These are phyloP conservation scores for Polytrichum commune DNA, from an alignment of 225 moss, liverwort and hornwort genomes.

Conservation along the genomic window DNA sequence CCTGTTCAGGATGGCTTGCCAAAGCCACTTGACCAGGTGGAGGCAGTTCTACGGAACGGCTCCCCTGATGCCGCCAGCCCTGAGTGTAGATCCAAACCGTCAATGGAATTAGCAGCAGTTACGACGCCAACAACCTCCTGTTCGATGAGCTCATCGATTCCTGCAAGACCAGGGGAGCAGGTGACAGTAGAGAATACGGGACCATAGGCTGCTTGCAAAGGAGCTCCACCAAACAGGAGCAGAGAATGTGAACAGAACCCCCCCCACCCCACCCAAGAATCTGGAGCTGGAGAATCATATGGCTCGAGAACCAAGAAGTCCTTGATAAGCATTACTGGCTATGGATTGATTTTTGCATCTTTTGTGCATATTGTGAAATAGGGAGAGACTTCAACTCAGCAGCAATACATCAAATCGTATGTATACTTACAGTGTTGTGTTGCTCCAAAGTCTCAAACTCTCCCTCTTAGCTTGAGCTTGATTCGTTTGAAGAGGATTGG, in stretches of 20 bases:
- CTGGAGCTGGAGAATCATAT: not conserved
- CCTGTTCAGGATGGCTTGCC: not conserved
- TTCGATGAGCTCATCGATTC: not conserved
- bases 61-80: not conserved
- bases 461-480: not conserved
- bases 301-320: too few species aligned
- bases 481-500: not conserved
- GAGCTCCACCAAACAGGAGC: not conserved
- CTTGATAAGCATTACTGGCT: not conserved
- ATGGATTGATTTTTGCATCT: not conserved
- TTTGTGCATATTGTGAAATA: slow-evolving; percentile 9
- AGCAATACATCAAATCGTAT: not conserved
- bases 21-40: not conserved
- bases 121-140: not conserved
- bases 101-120: not conserved
- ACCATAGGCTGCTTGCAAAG: not conserved
- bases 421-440: not conserved
- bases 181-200: not conserved
- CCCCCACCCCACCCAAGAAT: not conserved
- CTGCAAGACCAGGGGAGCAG: not conserved
- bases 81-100: not conserved
- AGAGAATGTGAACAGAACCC: not conserved
- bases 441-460: not conserved
- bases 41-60: not conserved
- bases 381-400: not conserved